Percentiles rank a stretch among this genome's conserved stretches.
Conservation (phyloP, 1,284 basidiomycete species). For the Abortiporus biennis region DNA sequence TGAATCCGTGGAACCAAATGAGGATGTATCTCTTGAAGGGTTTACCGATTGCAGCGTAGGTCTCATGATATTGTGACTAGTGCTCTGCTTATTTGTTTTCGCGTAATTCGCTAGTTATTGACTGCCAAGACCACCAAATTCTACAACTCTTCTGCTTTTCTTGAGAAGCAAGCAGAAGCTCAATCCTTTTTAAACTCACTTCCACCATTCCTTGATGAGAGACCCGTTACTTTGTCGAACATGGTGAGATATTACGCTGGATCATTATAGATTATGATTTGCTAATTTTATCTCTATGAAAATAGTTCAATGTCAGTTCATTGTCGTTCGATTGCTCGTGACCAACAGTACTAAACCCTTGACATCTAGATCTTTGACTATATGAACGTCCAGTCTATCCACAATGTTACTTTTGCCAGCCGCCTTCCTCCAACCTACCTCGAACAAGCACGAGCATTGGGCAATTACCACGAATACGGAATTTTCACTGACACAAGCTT, state of each 20-base stretch:
- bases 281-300: background rate
- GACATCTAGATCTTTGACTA: conserved; percentile 38
- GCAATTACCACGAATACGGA: conserved; percentile 45
- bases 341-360: background rate
- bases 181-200: conserved; percentile 35
- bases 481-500: conserved; percentile 35
- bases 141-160: conserved; percentile 31
- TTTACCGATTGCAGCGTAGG: conserved; percentile 39
- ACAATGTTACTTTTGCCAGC: conserved; percentile 31
- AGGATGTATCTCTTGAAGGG: conserved; percentile 37
- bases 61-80: background rate
- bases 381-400: conserved; percentile 45
- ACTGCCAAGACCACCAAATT: conserved; percentile 21
- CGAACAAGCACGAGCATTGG: conserved; percentile 35
- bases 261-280: background rate
- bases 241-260: conserved; percentile 24
- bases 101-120: conserved; percentile 20
- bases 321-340: background rate
- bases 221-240: conserved; percentile 34
- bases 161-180: conserved; percentile 25
- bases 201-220: conserved; percentile 33
- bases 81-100: background rate
- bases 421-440: conserved; percentile 27
- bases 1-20: conserved; percentile 37
- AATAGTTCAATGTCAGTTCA: conserved; percentile 31